Percentiles rank a stretch among this genome's conserved stretches.
phyloP scores from a whole-genome alignment of 352 stramenopile genomes.

The Hyaloperonospora brassicae region DNA sequence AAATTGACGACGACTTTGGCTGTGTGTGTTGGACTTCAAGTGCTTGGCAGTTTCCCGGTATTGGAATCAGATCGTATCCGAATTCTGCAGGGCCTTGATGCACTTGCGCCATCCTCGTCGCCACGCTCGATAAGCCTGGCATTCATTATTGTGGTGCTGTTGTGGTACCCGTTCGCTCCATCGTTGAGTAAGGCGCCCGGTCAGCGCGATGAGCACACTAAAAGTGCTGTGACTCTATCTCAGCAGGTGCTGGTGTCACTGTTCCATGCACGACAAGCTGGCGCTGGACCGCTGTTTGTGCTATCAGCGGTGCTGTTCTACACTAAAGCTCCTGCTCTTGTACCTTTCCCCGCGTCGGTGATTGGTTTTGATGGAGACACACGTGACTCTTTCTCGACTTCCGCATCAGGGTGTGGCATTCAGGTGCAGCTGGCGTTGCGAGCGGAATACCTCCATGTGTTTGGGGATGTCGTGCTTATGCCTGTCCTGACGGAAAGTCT shows the following conservation, averaged over 20 bases:
- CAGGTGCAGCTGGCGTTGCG: constrained; percentile 30
- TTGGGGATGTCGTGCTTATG: constrained; percentile 56
- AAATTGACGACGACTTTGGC: constrained; percentile 29
- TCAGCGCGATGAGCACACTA: constrained; percentile 53
- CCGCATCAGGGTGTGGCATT: constrained; percentile 12
- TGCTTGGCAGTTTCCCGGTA: constrained; percentile 38
- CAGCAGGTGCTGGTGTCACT: constrained; percentile 50
- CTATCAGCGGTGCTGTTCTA: constrained; percentile 60
- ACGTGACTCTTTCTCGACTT: constrained; percentile 10
- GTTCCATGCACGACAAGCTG: constrained; percentile 34
- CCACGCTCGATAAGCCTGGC: constrained; percentile 38
- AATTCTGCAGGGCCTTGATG: constrained; percentile 39
- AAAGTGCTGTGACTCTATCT: constrained; percentile 37
- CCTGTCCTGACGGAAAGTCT: constrained; percentile 57
- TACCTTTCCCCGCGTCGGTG: constrained; percentile 46
- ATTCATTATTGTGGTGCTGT: constrained; percentile 45
- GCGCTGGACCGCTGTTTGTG: constrained; percentile 45
- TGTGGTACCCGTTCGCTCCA: constrained; percentile 51
- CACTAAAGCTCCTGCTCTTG: constrained; percentile 48
- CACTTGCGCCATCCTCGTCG: constrained; percentile 15
- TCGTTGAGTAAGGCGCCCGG: constrained; percentile 46
- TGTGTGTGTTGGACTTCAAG: constrained; percentile 42
- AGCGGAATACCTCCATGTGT: constrained; percentile 48
- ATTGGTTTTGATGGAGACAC: constrained; percentile 26
- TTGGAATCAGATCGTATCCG: constrained; percentile 38